Conservation (phyloP, 768 basidiomycete genomes). For the Tremella fuciformis region DNA sequence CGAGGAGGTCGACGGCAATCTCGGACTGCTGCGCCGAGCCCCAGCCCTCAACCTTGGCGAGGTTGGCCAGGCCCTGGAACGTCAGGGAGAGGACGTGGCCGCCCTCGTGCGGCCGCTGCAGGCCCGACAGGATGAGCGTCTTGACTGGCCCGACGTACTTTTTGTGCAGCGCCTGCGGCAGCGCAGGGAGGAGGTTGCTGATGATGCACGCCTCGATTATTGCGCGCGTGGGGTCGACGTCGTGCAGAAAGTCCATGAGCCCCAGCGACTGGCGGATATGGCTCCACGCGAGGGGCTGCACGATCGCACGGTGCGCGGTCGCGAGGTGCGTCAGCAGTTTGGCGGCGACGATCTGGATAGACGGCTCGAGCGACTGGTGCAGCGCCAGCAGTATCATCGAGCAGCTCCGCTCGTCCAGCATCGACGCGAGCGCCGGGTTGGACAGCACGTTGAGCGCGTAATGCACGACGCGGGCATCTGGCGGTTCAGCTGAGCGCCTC, state of each 20-base stretch:
- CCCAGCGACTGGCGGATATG: slow-evolving; percentile 42
- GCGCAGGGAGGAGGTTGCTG: slow-evolving; percentile 42
- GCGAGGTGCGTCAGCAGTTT: slow-evolving; percentile 42
- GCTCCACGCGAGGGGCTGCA: slow-evolving; percentile 43
- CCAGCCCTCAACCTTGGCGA: slow-evolving; percentile 39
- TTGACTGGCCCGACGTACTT: slow-evolving; percentile 45
- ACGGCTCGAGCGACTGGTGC: slow-evolving; percentile 40
- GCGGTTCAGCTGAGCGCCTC: neutral
- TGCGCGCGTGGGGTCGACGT: slow-evolving; percentile 35
- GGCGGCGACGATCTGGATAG: slow-evolving; percentile 45
- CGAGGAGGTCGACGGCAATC: slow-evolving; percentile 34
- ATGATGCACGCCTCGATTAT: slow-evolving; percentile 45
- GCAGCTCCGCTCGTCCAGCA: slow-evolving; percentile 39
- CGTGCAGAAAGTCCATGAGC: slow-evolving; percentile 40
- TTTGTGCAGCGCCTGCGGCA: slow-evolving; percentile 33
- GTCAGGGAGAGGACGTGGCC: slow-evolving; percentile 32
- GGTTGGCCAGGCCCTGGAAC: slow-evolving; percentile 42
- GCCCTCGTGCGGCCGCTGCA: slow-evolving; percentile 21
- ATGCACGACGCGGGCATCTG: slow-evolving; percentile 41
- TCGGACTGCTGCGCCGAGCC: slow-evolving; percentile 25
- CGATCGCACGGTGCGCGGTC: slow-evolving; percentile 41
- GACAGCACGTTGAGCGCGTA: slow-evolving; percentile 35
- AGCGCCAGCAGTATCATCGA: slow-evolving; percentile 42
- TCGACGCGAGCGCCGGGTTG: slow-evolving; percentile 37
- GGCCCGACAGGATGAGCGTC: slow-evolving; percentile 37